Evolutionary conservation across 345 rosid species (phyloP), one percentile per base, ranked within the genome.

Genomic region (Pistacia integerrima): DNA sequence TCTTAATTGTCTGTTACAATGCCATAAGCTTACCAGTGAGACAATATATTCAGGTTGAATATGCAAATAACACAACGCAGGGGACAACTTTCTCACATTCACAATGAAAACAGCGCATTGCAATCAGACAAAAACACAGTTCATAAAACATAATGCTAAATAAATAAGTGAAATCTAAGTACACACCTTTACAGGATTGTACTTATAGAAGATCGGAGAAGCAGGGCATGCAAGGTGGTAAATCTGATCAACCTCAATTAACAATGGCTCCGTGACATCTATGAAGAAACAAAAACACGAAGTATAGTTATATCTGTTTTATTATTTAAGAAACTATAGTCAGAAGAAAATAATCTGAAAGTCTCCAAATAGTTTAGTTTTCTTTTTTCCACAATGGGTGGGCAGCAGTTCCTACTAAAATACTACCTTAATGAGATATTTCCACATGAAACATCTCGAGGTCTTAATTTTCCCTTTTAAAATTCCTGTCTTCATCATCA

Each of bases 141-240:
- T 20, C 56, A 16, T 10, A 74, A 16, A 54, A 30, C 5, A 60
- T 51, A 33, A 18, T 20, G 70, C 5, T 64, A 59, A 36, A 55
- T 14, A 65, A 38, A 38, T 54, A 74, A 60, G 35, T 22, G 9
- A 55, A 35, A 80, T 65, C 51, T 30, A 69, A 18, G 10, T 11
- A 83, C 91, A 67, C 74, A 94, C 97, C 98, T 95, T 95, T 36
- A 95, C 98, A n/a, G 99, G 98, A 81, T 92, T 93, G 82, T 95
- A 87, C 83, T 95, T 93, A 73, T 94, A 94, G 79, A 94, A 94
- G 56, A 94, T 94, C 49, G 98, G 98, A 80, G 98, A 93, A 79
- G 99, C 99, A 61, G 98, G 99, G 77, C 99, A 95, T 60, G 99
- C 99, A 59, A 95, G 98, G 83, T 95, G 99, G 88, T 95, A 93